Evolutionary conservation across 2,329 filamentous ascomycete species (phyloP).

Genomic region (Trichoderma hamatum): DNA sequence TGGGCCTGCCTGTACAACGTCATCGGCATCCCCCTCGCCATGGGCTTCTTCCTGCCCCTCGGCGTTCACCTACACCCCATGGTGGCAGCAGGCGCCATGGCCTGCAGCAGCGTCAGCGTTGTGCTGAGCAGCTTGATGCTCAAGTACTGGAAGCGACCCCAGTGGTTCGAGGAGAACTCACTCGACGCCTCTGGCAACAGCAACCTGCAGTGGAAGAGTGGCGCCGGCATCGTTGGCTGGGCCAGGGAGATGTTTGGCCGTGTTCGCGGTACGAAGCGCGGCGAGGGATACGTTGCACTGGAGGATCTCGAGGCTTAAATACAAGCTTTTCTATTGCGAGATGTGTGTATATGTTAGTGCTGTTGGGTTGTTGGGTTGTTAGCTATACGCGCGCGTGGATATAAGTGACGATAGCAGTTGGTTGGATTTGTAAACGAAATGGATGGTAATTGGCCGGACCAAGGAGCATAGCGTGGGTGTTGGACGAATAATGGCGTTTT

Average conservation of each 20-base stretch:
- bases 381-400: not conserved
- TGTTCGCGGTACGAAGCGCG: slow-evolving; percentile 46
- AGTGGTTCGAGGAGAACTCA: slow-evolving; percentile 78
- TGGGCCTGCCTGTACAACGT: slow-evolving; percentile 96
- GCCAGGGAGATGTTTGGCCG: slow-evolving; percentile 46
- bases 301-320: slow-evolving; percentile 51
- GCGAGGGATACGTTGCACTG: slow-evolving; percentile 63
- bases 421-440: slow-evolving; percentile 2
- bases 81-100: slow-evolving; percentile 94
- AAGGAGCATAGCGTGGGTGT: slow-evolving; percentile 25
- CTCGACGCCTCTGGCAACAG: slow-evolving; percentile 60
- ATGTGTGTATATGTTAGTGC: not conserved
- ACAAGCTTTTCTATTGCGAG: not conserved
- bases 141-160: slow-evolving; percentile 81
- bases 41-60: slow-evolving; percentile 92
- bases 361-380: not conserved
- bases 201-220: slow-evolving; percentile 47
- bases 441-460: not conserved
- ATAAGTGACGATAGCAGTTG: not conserved
- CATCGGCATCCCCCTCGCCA: slow-evolving; percentile 89
- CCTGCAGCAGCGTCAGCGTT: slow-evolving; percentile 84
- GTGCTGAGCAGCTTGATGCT: slow-evolving; percentile 81
- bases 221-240: slow-evolving; percentile 48
- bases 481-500: slow-evolving; percentile 12
- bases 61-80: slow-evolving; percentile 89